These are phyloP conservation scores for Thielaviopsis punctulata DNA, from an alignment of 2,329 filamentous ascomycete genomes.

Conservation along the genomic window DNA sequence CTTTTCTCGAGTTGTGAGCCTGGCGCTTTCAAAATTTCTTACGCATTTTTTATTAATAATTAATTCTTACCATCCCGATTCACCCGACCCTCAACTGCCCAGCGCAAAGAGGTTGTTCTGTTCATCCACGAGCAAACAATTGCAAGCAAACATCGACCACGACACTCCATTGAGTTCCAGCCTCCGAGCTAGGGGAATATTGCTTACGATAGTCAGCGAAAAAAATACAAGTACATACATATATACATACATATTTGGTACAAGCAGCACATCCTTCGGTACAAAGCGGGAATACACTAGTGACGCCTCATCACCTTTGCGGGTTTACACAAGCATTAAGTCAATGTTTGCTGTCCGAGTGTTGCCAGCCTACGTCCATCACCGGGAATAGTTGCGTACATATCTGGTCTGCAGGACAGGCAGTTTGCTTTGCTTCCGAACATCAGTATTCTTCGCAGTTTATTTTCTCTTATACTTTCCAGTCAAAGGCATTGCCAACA, in stretches of 20 bases:
- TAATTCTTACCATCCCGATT: background rate
- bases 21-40: background rate
- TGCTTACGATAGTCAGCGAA: background rate
- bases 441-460: background rate
- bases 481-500: background rate
- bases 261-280: background rate
- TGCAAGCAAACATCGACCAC: background rate
- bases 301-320: background rate
- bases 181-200: background rate
- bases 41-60: background rate
- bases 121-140: background rate
- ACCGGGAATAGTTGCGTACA: background rate
- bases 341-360: slow-evolving; percentile 10
- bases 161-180: background rate
- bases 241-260: background rate
- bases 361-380: slow-evolving; percentile 1
- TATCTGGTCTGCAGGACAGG: background rate
- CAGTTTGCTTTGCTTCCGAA: background rate
- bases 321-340: background rate
- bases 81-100: background rate
- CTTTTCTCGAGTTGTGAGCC: background rate
- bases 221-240: background rate
- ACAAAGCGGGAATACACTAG: background rate
- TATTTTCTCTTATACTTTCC: background rate
- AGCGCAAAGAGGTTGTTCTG: no score